These are phyloP conservation scores for Sclerotinia nivalis DNA, from an alignment of 2,329 filamentous ascomycete species.

Conservation along the genomic window DNA sequence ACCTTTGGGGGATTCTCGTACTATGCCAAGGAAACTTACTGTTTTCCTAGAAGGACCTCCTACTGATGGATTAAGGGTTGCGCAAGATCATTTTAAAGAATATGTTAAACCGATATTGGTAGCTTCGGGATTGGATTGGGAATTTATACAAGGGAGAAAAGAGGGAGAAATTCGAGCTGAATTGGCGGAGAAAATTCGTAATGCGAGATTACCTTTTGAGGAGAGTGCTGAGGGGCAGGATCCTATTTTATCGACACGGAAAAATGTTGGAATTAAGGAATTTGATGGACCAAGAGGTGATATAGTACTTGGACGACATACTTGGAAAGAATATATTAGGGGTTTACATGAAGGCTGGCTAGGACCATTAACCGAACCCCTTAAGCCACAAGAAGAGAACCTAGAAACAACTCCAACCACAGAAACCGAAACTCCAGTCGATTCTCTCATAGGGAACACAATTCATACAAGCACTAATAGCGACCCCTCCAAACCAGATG, in stretches of 20 bases:
- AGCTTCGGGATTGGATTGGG: conserved; percentile 89
- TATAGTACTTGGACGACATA: conserved; percentile 83
- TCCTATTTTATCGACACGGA: conserved; percentile 63
- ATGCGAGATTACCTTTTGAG: conserved; percentile 54
- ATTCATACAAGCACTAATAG: conserved; percentile 38
- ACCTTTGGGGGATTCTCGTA: conserved; percentile 63
- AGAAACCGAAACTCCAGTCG: conserved; percentile 24
- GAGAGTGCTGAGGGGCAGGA: conserved; percentile 51
- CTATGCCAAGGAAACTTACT: conserved; percentile 80
- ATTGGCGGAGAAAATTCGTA: conserved; percentile 81
- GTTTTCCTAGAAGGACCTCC: conserved; percentile 85
- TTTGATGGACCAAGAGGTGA: conserved; percentile 79
- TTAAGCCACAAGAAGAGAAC: conserved; percentile 40
- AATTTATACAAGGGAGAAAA: conserved; percentile 86
- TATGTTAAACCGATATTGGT: conserved; percentile 93
- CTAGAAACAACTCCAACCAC: conserved; percentile 19
- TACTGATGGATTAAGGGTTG: conserved; percentile 76
- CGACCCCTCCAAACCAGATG: conserved; percentile 26
- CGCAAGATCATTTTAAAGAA: conserved; percentile 94
- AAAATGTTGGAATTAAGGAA: conserved; percentile 65
- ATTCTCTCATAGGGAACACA: conserved; percentile 36
- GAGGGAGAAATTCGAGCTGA: conserved; percentile 91
- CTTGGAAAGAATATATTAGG: conserved; percentile 96
- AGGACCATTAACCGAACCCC: conserved; percentile 72
- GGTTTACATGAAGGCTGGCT: conserved; percentile 97